Evolutionary conservation across 1,139 yeast species (phyloP), one percentile per base, ranked within the genome.

Genomic region (Martiniozyma asiatica): DNA sequence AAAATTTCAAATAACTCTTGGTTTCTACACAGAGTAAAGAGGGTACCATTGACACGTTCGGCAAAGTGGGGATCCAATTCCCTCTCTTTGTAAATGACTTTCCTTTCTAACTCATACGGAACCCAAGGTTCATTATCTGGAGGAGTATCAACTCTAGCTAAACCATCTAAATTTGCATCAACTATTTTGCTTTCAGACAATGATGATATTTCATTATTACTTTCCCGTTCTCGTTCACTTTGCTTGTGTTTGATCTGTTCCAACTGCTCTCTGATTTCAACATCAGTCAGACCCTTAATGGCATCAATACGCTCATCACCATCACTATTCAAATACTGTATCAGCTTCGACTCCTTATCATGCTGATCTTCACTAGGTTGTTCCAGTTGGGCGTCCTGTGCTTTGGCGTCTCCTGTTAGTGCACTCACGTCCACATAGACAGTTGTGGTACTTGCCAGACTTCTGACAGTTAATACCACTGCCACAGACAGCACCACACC

Each of bases 1-100:
- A 68, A 47, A 43, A 70, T 57, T 8, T 55, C 56, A 38, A 50
- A 59, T 17, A 70, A 40, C 43, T 71, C 78, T 7, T 50, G 43
- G 44, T 72, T 72, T 38, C 77, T 53, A 8, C 73, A 75, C 34
- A 72, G 53, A 0, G 76, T 59, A 25, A 71, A 68, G 36, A 72
- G 59, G 2, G 76, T 67, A 4, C 76, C 77, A 42, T 62, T 68
- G 6, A 17, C 18, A 17, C 18, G 18, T 8, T 17, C 18, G n/a
- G n/a, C n/a, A n/a, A n/a, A n/a, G n/a, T n/a, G n/a, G n/a, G n/a
- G n/a, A n/a, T n/a, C n/a, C n/a, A n/a, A n/a, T 22, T 48, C 33
- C 29, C 38, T 41, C 8, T 20, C 12, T 15, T 18, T 20, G 6
- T 7, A 8, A 13, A 35, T 34, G 6, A 36, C 12, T 7, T 20